Conservation (phyloP, 257 asterid genomes). For the Cinchona pubescens region DNA sequence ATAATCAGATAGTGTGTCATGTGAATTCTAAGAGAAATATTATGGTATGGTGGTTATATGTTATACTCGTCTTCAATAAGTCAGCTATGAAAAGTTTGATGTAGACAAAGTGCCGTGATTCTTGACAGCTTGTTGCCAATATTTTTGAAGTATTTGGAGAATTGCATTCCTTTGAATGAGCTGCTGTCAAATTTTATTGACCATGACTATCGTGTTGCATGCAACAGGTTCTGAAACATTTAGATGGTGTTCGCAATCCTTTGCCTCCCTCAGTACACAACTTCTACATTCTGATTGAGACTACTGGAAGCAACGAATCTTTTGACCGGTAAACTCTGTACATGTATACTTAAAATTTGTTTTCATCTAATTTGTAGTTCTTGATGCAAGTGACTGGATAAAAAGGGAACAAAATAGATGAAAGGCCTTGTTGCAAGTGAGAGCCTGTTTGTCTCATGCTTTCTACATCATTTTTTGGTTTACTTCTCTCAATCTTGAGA, state of each 20-base stretch:
- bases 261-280: constrained; percentile 77
- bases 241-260: constrained; percentile 95
- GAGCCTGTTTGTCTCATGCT: neutral
- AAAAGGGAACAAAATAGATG: neutral
- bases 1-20: too few relatives aligned
- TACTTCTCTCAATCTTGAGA: neutral
- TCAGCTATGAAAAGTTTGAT: too few relatives aligned
- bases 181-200: constrained; percentile 19
- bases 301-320: constrained; percentile 87
- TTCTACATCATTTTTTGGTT: neutral
- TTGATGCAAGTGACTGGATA: neutral
- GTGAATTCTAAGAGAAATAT: too few relatives aligned
- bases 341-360: constrained; percentile 16
- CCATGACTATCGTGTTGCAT: constrained; percentile 19
- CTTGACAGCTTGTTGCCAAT: too few relatives aligned
- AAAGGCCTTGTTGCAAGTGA: neutral
- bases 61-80: too few relatives aligned
- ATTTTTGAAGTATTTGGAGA: neutral
- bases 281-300: constrained; percentile 89
- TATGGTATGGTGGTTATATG: too few relatives aligned
- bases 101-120: too few relatives aligned
- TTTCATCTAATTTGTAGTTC: neutral
- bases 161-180: neutral
- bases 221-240: constrained; percentile 78
- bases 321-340: constrained; percentile 72